Evolutionary conservation across 306 rosid species (phyloP).

Genomic region (Dryas octopetala): DNA sequence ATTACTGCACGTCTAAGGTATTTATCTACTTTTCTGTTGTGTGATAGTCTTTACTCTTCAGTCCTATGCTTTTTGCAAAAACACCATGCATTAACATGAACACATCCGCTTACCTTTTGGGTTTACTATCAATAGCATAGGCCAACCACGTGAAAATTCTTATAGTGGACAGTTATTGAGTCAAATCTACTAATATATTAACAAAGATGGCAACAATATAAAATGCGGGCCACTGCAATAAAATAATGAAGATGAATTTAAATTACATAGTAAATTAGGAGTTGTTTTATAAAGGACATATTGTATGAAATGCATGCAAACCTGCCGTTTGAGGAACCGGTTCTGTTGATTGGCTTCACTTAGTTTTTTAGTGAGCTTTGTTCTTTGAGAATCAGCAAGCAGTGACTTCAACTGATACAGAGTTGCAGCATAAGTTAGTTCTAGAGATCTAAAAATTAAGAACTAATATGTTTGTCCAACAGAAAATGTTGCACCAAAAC

Average conservation of each 20-base stretch:
- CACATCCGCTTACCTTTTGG: too few species aligned
- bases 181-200: background rate
- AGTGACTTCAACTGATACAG: constrained; percentile 54
- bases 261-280: background rate
- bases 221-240: constrained; percentile 12
- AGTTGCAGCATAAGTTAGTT: constrained; percentile 16
- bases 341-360: constrained; percentile 95
- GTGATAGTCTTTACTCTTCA: background rate
- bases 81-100: background rate
- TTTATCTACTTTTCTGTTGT: background rate
- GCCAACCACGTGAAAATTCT: background rate
- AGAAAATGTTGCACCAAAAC: background rate
- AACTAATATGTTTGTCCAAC: background rate
- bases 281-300: background rate
- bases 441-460: background rate
- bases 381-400: constrained; percentile 73
- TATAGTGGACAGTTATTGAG: constrained; percentile 12
- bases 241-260: background rate
- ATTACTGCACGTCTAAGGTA: background rate
- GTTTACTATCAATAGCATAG: too few species aligned
- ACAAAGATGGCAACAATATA: constrained; percentile 13
- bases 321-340: constrained; percentile 94
- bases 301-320: constrained; percentile 23
- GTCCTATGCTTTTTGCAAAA: background rate
- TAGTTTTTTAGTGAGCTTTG: constrained; percentile 62